Conservation (phyloP, 192 early-diverging fungal genomes). For the Umbelopsis vinacea region DNA sequence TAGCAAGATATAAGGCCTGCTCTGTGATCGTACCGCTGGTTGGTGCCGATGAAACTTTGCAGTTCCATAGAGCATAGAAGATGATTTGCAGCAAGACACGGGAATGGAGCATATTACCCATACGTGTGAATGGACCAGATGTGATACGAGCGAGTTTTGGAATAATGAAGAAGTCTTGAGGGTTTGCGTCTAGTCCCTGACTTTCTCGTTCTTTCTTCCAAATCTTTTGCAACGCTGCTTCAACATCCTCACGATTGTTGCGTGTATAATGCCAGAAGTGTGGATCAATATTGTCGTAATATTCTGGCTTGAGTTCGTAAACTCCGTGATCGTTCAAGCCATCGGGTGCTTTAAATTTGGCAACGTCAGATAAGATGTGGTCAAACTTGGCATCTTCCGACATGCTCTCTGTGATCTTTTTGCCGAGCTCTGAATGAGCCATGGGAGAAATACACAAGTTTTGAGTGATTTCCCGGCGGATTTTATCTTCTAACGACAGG, state of each 20-base stretch:
- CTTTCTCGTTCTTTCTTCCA: conserved; percentile 12
- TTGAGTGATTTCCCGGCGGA: conserved; percentile 89
- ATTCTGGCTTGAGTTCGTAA: conserved; percentile 92
- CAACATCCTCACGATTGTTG: conserved; percentile 90
- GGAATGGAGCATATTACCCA: conserved; percentile 77
- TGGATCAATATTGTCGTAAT: conserved; percentile 85
- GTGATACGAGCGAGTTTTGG: conserved; percentile 59
- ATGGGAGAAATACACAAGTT: conserved; percentile 68
- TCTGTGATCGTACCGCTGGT: conserved; percentile 76
- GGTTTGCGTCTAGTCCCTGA: conserved; percentile 36
- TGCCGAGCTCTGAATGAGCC: conserved; percentile 83
- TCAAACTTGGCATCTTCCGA: conserved; percentile 76
- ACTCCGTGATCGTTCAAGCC: conserved; percentile 81
- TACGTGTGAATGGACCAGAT: conserved; percentile 66
- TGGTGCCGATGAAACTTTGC: conserved; percentile 35
- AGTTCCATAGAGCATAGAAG: conserved; percentile 79
- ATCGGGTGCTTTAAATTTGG: conserved; percentile 81
- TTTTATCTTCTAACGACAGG: conserved; percentile 63
- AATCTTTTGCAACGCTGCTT: conserved; percentile 67
- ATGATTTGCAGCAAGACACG: conserved; percentile 77
- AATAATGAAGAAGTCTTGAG: conserved; percentile 40
- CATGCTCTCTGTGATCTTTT: conserved; percentile 81
- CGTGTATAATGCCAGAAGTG: conserved; percentile 94
- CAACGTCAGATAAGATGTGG: conserved; percentile 71
- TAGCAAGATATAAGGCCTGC: conserved; percentile 76